These are phyloP conservation scores for Ballota nigra DNA, from an alignment of 257 asterid species.

Conservation along the genomic window DNA sequence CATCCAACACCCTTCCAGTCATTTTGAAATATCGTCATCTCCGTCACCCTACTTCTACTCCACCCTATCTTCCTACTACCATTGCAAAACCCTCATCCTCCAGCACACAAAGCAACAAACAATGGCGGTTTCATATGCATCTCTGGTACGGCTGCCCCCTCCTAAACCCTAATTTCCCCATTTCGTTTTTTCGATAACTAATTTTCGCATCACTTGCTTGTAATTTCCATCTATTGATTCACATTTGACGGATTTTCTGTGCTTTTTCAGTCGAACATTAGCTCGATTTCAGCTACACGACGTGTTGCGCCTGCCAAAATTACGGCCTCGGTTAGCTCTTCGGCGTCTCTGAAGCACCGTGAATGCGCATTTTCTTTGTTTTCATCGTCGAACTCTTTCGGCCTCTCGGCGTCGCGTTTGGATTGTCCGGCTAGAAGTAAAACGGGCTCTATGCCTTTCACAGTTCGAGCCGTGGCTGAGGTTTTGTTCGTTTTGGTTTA, in stretches of 20 bases:
- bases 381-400: slow-evolving; percentile 43
- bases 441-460: slow-evolving; percentile 20
- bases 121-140: slow-evolving; percentile 66
- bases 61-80: slow-evolving; percentile 11
- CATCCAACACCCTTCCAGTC: slow-evolving; percentile 28
- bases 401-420: slow-evolving; percentile 30
- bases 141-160: slow-evolving; percentile 35
- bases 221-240: background rate
- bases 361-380: slow-evolving; percentile 43
- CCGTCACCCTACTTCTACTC: slow-evolving; percentile 28
- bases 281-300: slow-evolving; percentile 55
- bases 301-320: slow-evolving; percentile 24
- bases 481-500: slow-evolving; percentile 26
- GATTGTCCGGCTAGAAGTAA: slow-evolving; percentile 28
- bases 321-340: slow-evolving; percentile 29
- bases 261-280: slow-evolving; percentile 53
- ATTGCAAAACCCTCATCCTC: slow-evolving; percentile 15
- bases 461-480: slow-evolving; percentile 70
- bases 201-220: background rate
- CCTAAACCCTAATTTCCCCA: slow-evolving; percentile 25
- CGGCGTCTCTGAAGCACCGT: slow-evolving; percentile 28
- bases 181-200: slow-evolving; percentile 10
- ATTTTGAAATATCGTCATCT: slow-evolving; percentile 43
- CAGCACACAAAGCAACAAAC: background rate
- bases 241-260: background rate